These are phyloP conservation scores for Thamnidium elegans DNA, from an alignment of 192 early-diverging fungal species.

Conservation along the genomic window DNA sequence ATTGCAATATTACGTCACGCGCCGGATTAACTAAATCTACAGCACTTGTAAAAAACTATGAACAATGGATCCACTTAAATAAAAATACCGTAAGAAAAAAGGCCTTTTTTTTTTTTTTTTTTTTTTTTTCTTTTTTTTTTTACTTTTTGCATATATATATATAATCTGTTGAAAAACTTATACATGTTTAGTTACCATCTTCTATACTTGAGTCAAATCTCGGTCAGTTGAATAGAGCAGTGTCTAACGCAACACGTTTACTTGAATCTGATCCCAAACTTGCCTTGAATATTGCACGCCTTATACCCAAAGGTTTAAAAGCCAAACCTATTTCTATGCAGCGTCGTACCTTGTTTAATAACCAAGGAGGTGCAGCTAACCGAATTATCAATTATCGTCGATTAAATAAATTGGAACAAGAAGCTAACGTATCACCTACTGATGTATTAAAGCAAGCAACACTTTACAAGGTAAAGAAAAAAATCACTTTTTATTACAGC, in stretches of 20 bases:
- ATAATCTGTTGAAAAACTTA: too few species aligned
- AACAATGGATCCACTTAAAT: conserved; percentile 7
- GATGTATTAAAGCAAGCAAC: conserved; percentile 48
- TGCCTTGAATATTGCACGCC: conserved; percentile 3
- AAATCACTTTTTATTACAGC: too few species aligned
- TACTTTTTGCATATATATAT: too few species aligned
- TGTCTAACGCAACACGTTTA: conserved; percentile 4
- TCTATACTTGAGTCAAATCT: conserved; percentile 11
- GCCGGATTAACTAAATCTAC: conserved; percentile 1
- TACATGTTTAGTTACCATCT: conserved; percentile 1
- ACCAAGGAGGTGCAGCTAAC: conserved; percentile 1
- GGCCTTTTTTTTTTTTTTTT: too few species aligned
- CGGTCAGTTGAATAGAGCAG: conserved; percentile 1
- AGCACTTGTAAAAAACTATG: conserved; percentile 9
- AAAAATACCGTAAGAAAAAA: conserved; percentile 1
- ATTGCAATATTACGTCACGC: conserved; percentile 9
- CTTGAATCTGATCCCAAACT: conserved; percentile 1
- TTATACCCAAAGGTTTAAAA: neutral
- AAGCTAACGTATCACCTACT: conserved; percentile 48
- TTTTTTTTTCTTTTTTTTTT: too few species aligned
- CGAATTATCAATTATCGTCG: conserved; percentile 13
- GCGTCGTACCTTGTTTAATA: neutral
- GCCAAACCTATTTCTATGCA: too few species aligned
- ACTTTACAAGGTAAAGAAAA: conserved; percentile 50
- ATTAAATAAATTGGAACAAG: conserved; percentile 47